Conservation (phyloP, 2,329 filamentous ascomycete species). For the Botrytis elliptica region DNA sequence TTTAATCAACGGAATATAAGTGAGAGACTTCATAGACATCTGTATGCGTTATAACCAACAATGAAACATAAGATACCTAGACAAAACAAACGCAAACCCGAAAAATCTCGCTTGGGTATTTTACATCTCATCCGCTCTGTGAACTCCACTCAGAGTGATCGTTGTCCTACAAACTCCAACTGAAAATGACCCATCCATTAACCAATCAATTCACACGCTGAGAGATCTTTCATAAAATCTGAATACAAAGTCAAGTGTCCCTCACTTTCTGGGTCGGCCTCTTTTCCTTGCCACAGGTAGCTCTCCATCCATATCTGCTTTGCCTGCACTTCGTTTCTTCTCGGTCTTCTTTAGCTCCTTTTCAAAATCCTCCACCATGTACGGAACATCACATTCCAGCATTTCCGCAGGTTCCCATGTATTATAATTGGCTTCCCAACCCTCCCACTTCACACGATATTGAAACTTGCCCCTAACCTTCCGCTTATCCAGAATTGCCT, state of each 20-base stretch:
- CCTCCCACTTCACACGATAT: neutral
- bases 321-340: neutral
- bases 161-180: neutral
- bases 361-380: conserved; percentile 1
- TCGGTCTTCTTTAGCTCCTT: neutral
- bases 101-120: neutral
- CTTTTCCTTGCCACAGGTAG: neutral
- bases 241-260: neutral
- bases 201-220: neutral
- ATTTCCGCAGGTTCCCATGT: conserved; percentile 3
- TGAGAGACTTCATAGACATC: neutral
- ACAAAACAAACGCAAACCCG: neutral
- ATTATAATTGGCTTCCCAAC: neutral
- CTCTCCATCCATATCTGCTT: neutral
- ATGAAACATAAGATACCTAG: neutral
- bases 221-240: neutral
- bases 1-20: neutral
- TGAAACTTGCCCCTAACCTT: neutral
- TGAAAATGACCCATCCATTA: neutral
- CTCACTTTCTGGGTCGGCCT: neutral
- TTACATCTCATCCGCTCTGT: neutral
- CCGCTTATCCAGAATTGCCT: neutral
- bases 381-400: neutral
- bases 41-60: neutral
- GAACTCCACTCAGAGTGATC: neutral